Evolutionary conservation across 179 eudicot species (phyloP).

Genomic region (Drosera spatulata): DNA sequence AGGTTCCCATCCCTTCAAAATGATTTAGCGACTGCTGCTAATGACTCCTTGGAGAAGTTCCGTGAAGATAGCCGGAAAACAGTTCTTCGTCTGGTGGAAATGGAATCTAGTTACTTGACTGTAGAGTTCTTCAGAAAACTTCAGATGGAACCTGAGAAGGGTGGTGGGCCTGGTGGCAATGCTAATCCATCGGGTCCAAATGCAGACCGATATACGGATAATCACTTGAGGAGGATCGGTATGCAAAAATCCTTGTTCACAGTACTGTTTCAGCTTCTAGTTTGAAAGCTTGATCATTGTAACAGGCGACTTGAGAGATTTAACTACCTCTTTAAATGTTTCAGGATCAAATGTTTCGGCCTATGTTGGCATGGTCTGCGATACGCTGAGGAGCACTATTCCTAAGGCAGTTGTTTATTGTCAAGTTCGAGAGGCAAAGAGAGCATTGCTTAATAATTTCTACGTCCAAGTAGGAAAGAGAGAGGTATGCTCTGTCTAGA

Average conservation of each 20-base stretch:
- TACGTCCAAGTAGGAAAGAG: constrained; percentile 76
- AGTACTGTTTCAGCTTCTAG: too few species aligned
- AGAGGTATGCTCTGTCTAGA: constrained; percentile 35
- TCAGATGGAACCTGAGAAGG: constrained; percentile 92
- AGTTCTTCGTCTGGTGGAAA: constrained; percentile 76
- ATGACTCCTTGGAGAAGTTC: constrained; percentile 77
- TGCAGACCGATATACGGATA: constrained; percentile 76
- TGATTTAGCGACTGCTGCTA: constrained; percentile 67
- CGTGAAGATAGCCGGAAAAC: constrained; percentile 81
- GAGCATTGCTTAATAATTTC: constrained; percentile 83
- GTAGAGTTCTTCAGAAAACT: constrained; percentile 91
- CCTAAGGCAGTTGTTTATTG: constrained; percentile 94
- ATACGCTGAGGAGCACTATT: constrained; percentile 66
- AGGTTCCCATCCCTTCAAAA: constrained; percentile 80
- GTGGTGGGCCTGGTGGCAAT: constrained; percentile 23
- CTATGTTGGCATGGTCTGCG: constrained; percentile 89
- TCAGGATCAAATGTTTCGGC: constrained; percentile 80
- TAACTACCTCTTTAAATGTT: too few species aligned
- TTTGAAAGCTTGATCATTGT: too few species aligned
- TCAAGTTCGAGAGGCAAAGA: constrained; percentile 98
- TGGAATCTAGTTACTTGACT: constrained; percentile 73
- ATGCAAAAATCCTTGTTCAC: background rate
- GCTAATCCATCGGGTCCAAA: constrained; percentile 76
- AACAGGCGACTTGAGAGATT: too few species aligned
- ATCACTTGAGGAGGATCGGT: constrained; percentile 83